Evolutionary conservation across 164 flowering plant genomes (phyloP), one percentile per base, ranked within the genome.

Genomic region (Saururus chinensis): DNA sequence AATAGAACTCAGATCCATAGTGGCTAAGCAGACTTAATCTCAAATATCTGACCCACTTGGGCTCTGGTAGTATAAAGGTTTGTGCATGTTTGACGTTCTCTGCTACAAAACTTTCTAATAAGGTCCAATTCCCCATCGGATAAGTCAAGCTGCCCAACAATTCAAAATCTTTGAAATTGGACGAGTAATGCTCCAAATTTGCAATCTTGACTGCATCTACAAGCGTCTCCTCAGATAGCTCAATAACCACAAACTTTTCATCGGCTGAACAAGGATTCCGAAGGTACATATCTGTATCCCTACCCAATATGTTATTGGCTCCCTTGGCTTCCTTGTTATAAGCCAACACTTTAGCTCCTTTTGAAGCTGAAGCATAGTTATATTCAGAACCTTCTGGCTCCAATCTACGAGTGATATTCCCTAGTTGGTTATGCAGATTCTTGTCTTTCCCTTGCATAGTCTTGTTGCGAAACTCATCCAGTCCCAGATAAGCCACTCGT

Each of bases 111-210:
- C 69, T 79, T 14, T 92, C 97, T 60, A 87, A 41, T 6, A 66
- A 56, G 14, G 68, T 57, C 92, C 95, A 87, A 30, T 66, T 57
- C 40, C 84, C 87, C 6, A 88, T 79, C 20, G 95, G 97, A 66
- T 85, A 89, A 68, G 58, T 73, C 70, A 85, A 73, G 70, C 90
- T 89, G 9, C 95, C 95, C 40, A 62, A 74, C 68, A 89, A 61
- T 45, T 80, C 81, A 67, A 89, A 78, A n/a, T 89, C 90, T 74
- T 86, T 87, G 60, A 89, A 81, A 64, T 81, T 89, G 11, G 97
- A 89, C 30, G 97, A 89, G 62, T 89, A 74, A 67, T 85, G 95
- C 66, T 89, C 97, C 64, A 84, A 81, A 63, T 89, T 89, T n/a
- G 90, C 95, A 26, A 89, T 84, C 66, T 84, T 80, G 35, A 89